phyloP scores from a whole-genome alignment of 2,329 filamentous ascomycete species.

The Pseudogymnoascus destructans region DNA sequence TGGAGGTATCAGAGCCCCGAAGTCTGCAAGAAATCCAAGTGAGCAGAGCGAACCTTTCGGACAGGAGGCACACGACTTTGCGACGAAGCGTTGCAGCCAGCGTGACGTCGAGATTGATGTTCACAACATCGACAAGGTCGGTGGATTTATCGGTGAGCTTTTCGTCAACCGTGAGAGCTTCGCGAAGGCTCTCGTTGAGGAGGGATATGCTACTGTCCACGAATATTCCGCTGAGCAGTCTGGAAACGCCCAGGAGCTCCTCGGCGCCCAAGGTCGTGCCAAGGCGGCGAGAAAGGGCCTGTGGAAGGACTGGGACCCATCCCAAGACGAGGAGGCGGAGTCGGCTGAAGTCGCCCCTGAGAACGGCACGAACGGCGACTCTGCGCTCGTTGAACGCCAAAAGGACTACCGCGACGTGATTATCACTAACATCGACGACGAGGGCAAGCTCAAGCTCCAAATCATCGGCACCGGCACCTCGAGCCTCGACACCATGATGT shows the following conservation, averaged over 20 bases:
- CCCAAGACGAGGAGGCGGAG: conserved; percentile 54
- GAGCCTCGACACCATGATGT: conserved; percentile 78
- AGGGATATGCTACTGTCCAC: conserved; percentile 85
- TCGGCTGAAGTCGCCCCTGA: conserved; percentile 33
- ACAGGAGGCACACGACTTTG: conserved; percentile 85
- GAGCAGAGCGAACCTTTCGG: conserved; percentile 88
- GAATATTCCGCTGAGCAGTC: conserved; percentile 93
- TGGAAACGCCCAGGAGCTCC: conserved; percentile 75
- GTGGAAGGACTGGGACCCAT: conserved; percentile 92
- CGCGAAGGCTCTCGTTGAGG: conserved; percentile 82
- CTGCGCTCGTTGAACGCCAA: conserved; percentile 44
- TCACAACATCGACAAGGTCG: conserved; percentile 87
- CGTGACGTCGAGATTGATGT: conserved; percentile 94
- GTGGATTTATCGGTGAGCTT: conserved; percentile 90
- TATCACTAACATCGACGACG: conserved; percentile 77
- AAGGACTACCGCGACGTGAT: conserved; percentile 89
- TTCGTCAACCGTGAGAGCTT: conserved; percentile 95
- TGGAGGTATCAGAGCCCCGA: conserved; percentile 80
- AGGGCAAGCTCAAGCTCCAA: conserved; percentile 78
- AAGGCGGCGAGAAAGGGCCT: conserved; percentile 80
- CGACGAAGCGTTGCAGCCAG: conserved; percentile 78
- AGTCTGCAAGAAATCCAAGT: conserved; percentile 63
- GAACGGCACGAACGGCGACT: conserved; percentile 39
- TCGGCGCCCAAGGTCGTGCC: conserved; percentile 74
- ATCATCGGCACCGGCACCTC: conserved; percentile 77